Evolutionary conservation across 1,139 yeast genomes (phyloP), one percentile per base, ranked within the genome.

Genomic region (Taiozyma sp.): DNA sequence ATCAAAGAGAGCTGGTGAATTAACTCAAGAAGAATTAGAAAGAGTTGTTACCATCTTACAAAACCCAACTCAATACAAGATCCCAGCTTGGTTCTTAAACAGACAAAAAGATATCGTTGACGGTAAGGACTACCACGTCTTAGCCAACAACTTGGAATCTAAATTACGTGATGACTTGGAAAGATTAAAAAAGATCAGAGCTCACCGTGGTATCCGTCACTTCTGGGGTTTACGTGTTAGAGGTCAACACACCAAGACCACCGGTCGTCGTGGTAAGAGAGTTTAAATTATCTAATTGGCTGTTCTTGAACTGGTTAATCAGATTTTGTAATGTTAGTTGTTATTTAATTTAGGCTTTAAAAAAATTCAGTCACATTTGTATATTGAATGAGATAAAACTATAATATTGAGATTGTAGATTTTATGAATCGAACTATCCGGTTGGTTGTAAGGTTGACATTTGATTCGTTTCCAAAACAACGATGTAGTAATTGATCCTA

Each of bases 181-280:
- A 83, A 93, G 98, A 85, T 85, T 93, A 79, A 95, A 95, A 96
- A 93, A 95, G 83, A 93, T 95, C 86, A 93, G 98, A 86, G 83
- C 98, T 72, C 99, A 93, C 95, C 88, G 98, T 82, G 99, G 99
- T 91, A 88, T 93, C 77, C 89, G 99, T 86, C 99, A 93, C 85
- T 91, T 86, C 95, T 95, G 98, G 98, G 98, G 98, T 72, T 79
- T 87, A 72, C 81, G 81, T 75, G 85, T 80, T 68, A 90, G 98
- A 86, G 98, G 98, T 83, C 98, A 91, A 86, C 99, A 93, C 83
- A 93, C 99, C 85, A 93, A 93, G 88, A 91, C 98, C 76, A 93
- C 99, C 70, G 95, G 97, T 76, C 90, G 99, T 83, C 89, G 93
- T 71, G 84, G 83, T 68, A 81, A 56, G 52, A 47, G 41, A 37